A percentile compares a stretch with the other conserved stretches of the same genome.
Evolutionary conservation across 148 eudicot genomes (phyloP).

Genomic region (Camellia japonica): DNA sequence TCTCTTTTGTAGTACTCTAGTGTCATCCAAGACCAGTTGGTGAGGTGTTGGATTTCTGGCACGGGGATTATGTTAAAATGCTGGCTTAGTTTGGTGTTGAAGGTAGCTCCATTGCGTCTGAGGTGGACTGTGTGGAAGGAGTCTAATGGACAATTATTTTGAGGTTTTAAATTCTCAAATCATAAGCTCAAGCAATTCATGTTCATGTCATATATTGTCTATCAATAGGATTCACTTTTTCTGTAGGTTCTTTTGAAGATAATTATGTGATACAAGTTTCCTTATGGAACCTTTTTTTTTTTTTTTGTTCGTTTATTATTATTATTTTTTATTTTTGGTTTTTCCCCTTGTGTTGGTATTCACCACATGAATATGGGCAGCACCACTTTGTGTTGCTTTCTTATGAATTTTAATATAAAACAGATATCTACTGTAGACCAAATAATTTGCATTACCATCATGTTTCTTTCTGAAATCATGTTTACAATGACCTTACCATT

Average conservation of each 20-base stretch:
- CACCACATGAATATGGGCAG: not conserved
- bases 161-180: not conserved
- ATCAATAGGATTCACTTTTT: not conserved
- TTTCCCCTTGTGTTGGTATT: not conserved
- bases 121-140: not conserved
- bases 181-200: not conserved
- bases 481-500: not conserved
- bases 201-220: not conserved
- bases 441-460: not conserved
- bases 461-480: not conserved
- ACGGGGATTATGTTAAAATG: no score
- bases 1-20: not conserved
- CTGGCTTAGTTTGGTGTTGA: no score
- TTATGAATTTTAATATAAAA: not conserved
- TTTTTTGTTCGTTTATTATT: no score
- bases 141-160: not conserved
- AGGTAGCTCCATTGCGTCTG: not conserved
- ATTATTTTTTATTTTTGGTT: not conserved
- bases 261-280: not conserved
- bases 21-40: no score
- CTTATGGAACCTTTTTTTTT: no score
- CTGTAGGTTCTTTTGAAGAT: not conserved
- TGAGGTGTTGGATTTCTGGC: no score
- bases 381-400: not conserved
- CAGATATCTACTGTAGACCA: not conserved